A percentile compares a stretch with the other conserved stretches of the same genome.
Conservation (phyloP, 352 stramenopile species). For the Phytophthora chlamydospora region DNA sequence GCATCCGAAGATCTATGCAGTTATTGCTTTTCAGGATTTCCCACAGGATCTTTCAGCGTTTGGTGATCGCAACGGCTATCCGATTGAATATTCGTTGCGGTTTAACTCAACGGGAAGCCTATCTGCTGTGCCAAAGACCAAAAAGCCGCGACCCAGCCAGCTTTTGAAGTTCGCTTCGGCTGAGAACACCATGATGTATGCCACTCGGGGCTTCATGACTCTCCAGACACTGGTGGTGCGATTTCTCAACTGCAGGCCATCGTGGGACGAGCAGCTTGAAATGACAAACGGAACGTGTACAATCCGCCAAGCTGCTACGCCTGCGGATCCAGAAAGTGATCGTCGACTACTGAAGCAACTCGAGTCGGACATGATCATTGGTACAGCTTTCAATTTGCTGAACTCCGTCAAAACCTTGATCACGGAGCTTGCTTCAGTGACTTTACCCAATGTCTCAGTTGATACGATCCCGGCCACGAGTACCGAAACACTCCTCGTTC, state of each 20-base stretch:
- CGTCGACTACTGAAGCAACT: conserved; percentile 51
- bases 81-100: conserved; percentile 67
- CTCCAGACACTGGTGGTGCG: conserved; percentile 71
- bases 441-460: conserved; percentile 25
- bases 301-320: conserved; percentile 42
- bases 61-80: conserved; percentile 38
- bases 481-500: conserved; percentile 45
- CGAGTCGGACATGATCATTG: conserved; percentile 59
- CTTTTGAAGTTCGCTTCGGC: conserved; percentile 22
- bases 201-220: conserved; percentile 71
- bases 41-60: conserved; percentile 40
- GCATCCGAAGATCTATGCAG: conserved; percentile 71
- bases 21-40: conserved; percentile 65
- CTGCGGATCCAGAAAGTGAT: conserved; percentile 32
- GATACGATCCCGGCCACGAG: conserved; percentile 41
- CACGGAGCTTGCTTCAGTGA: conserved; percentile 12
- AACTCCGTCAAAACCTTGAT: conserved; percentile 25
- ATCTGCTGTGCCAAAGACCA: conserved; percentile 55
- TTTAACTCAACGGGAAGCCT: conserved; percentile 67
- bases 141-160: conserved; percentile 23
- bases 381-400: conserved; percentile 43
- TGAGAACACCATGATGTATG: conserved; percentile 47
- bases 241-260: conserved; percentile 71
- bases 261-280: conserved; percentile 43
- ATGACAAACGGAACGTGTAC: conserved; percentile 53